Percentiles rank a stretch among this genome's conserved stretches.
Conservation (phyloP, 352 stramenopile genomes). For the Saprolegnia parasitica region DNA sequence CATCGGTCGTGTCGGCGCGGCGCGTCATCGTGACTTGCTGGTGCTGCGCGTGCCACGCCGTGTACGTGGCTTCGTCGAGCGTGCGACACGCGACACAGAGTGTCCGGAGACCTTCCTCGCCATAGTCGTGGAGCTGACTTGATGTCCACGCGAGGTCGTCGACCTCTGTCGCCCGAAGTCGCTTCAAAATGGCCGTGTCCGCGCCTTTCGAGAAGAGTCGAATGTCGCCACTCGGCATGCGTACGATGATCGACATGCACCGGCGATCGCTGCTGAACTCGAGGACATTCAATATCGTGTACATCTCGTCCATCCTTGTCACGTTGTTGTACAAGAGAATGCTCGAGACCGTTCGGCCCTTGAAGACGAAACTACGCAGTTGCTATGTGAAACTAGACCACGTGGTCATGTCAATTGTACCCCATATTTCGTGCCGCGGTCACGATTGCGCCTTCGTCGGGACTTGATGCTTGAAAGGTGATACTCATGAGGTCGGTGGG, state of each 20-base stretch:
- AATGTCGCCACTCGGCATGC: conserved; percentile 50
- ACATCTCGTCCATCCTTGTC: conserved; percentile 18
- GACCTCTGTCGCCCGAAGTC: conserved; percentile 32
- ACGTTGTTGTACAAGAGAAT: conserved; percentile 4
- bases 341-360: not conserved
- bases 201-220: conserved; percentile 75
- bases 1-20: not conserved
- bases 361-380: conserved; percentile 29
- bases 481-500: conserved; percentile 44
- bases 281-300: conserved; percentile 79
- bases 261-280: conserved; percentile 92
- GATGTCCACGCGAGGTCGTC: conserved; percentile 33
- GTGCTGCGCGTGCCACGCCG: conserved; percentile 53
- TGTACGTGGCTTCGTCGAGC: conserved; percentile 46
- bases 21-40: conserved; percentile 34
- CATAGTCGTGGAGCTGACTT: conserved; percentile 59
- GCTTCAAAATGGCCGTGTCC: conserved; percentile 76
- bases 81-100: conserved; percentile 65
- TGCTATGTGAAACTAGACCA: not conserved
- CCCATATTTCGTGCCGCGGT: conserved; percentile 57
- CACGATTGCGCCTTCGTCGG: conserved; percentile 80
- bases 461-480: conserved; percentile 60
- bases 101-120: conserved; percentile 70
- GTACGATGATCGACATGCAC: conserved; percentile 89
- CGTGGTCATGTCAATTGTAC: conserved; percentile 33